Conservation (phyloP, 2,329 filamentous ascomycete species). For the Nothophaeocryptopus gaeumannii region DNA sequence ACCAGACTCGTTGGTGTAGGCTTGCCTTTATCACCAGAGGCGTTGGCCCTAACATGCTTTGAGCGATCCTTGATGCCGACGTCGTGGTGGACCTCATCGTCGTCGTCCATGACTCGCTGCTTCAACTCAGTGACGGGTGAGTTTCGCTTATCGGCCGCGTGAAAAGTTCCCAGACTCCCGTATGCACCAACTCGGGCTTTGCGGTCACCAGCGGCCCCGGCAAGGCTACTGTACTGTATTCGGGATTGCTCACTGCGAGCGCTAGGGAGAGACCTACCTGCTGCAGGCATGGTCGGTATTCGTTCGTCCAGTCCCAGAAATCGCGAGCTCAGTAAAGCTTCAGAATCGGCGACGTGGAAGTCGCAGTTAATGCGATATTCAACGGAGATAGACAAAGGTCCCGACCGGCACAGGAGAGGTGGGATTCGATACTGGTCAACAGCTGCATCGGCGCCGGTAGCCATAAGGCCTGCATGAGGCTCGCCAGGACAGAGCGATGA, state of each 20-base stretch:
- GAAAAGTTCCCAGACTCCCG: slow-evolving; percentile 35
- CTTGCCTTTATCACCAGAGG: slow-evolving; percentile 6
- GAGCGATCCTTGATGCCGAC: slow-evolving; percentile 6
- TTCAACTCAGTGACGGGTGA: slow-evolving; percentile 31
- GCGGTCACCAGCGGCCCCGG: slow-evolving; percentile 16
- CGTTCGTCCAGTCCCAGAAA: slow-evolving; percentile 85
- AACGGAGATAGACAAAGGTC: slow-evolving; percentile 76
- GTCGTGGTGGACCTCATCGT: slow-evolving; percentile 19
- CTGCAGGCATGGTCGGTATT: slow-evolving; percentile 17
- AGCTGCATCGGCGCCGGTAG: slow-evolving; percentile 47
- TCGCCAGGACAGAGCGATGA: slow-evolving; percentile 65
- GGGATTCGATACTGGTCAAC: slow-evolving; percentile 78
- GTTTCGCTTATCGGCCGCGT: slow-evolving; percentile 28
- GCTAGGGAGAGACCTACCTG: slow-evolving; percentile 29
- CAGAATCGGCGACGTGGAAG: slow-evolving; percentile 87
- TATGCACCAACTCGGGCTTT: slow-evolving; percentile 29
- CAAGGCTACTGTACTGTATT: slow-evolving; percentile 25
- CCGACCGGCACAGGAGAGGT: slow-evolving; percentile 80
- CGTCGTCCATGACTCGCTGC: slow-evolving; percentile 26
- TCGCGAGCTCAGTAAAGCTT: slow-evolving; percentile 83
- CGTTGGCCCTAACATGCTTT: slow-evolving; percentile 6
- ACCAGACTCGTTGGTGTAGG: slow-evolving; percentile 62
- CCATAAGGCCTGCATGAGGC: no score
- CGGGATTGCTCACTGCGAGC: slow-evolving; percentile 48
- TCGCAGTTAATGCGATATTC: slow-evolving; percentile 84